phyloP scores from a whole-genome alignment of 2,329 filamentous ascomycete genomes.

The Metarhizium sp. region DNA sequence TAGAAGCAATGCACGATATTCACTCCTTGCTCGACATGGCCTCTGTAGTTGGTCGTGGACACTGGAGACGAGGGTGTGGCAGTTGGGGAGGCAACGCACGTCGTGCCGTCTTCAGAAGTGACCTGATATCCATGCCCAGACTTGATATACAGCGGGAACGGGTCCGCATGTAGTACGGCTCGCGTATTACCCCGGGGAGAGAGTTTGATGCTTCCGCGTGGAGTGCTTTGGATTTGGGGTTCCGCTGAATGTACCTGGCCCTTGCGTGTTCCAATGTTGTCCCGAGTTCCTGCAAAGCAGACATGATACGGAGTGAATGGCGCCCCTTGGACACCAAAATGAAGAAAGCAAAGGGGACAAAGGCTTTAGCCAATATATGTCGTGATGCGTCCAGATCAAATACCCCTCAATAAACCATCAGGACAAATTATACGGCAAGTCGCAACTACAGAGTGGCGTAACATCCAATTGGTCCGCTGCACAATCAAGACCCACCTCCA shows the following conservation, averaged over 20 bases:
- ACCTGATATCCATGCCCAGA: constrained; percentile 26
- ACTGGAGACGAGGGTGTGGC: too few relatives aligned
- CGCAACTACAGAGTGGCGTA: too few relatives aligned
- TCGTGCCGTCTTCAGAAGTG: constrained; percentile 30
- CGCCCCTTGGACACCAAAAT: too few relatives aligned
- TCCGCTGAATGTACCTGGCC: constrained; percentile 23
- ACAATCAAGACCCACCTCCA: not conserved
- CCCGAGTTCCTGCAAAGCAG: constrained; percentile 7
- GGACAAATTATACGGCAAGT: too few relatives aligned
- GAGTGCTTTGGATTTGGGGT: constrained; percentile 27
- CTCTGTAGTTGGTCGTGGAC: too few relatives aligned
- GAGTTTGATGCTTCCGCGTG: constrained; percentile 26
- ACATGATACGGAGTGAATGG: not conserved
- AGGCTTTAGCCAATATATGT: too few relatives aligned
- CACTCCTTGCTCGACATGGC: too few relatives aligned
- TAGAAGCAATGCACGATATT: too few relatives aligned
- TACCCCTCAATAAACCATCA: too few relatives aligned
- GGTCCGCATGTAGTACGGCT: constrained; percentile 31
- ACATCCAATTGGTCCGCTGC: not conserved
- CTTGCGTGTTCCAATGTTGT: constrained; percentile 22
- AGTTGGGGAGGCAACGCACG: constrained; percentile 12
- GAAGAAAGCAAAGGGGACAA: too few relatives aligned
- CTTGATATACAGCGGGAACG: constrained; percentile 33
- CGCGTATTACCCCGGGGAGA: constrained; percentile 39
- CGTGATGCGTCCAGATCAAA: too few relatives aligned